Percentiles rank a stretch among this genome's conserved stretches.
Conservation (phyloP, 176 grass and related monocot genomes). For the Hsuehochloa calcarea region DNA sequence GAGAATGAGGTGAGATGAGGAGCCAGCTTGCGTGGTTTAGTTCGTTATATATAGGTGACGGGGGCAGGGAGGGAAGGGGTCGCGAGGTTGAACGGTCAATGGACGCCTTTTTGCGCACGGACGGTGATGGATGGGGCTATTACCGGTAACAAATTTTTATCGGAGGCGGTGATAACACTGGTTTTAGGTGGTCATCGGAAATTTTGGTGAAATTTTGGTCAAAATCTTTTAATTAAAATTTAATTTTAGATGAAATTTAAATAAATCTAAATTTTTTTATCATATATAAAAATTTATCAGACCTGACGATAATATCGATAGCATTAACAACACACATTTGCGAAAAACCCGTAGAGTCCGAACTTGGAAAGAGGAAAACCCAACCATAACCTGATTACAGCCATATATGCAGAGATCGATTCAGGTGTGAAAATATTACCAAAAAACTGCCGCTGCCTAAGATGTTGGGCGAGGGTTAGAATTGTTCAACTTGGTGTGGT, state of each 20-base stretch:
- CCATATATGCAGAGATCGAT: neutral
- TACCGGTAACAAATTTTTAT: no score
- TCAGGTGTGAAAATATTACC: neutral
- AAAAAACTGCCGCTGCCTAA: neutral
- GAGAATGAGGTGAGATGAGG: neutral
- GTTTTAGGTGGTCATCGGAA: no score
- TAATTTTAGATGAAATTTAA: no score
- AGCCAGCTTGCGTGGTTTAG: neutral
- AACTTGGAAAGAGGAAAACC: neutral
- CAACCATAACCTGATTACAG: neutral
- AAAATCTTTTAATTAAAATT: no score
- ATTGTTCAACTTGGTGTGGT: neutral
- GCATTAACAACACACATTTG: neutral
- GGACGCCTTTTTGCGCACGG: neutral
- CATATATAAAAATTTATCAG: no score
- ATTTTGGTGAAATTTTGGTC: no score
- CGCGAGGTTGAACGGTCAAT: constrained; percentile 39
- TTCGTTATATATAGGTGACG: neutral
- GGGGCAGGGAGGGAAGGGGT: constrained; percentile 30
- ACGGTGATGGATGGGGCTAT: neutral
- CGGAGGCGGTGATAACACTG: no score
- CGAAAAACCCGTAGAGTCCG: neutral
- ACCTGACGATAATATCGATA: no score
- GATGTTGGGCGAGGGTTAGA: neutral
- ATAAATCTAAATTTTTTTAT: no score